Base-by-base conservation (phyloP, 2,329 filamentous ascomycete genomes). In the Aaosphaeria pasadenensis region DNA sequence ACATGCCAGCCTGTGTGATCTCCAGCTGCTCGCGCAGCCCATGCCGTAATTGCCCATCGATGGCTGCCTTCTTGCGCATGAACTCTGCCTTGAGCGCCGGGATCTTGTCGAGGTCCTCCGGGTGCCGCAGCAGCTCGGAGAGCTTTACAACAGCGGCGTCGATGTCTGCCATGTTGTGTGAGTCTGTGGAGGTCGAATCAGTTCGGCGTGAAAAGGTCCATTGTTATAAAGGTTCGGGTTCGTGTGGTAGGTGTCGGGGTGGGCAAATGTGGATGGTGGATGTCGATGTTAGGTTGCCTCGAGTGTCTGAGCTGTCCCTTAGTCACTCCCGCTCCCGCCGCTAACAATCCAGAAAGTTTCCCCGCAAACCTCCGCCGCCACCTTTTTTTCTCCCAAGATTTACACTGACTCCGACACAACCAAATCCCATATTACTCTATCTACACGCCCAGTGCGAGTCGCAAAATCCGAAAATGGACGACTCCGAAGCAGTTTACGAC, bases 31-130 rank as follows among this genome's bases (percentile, higher is more conserved):
- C 91, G 60, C 89, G 86, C 56, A 97, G 81, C 35, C 90, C 91
- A 70, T 85, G 85, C 56, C 91, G 89, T 47, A 99, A 85, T 75
- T 96, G 91, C 44, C 86, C 85, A 74, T 99, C 94, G 51, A 99
- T 84, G 48, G 88, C 89, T 30, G 83, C 83, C 76, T 99, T 99
- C 77, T 96, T 97, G 66, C 94, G 89, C 58, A 84, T 83, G 74
- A 97, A 96, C 71, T 99, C 94, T 57, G 88, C 82, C 75, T 95
- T 96, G 66, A 99, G 80, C 42, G 85, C 85, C 45, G 86, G 78
- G 64, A 99, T 92, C 79, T 96, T 97, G 77, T 99, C 94, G 58
- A 99, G 85, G 74, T 99, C 94, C 69, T 99, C 94, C 3, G 94
- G 90, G 67, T 96, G 91, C 64, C 91, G 89, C 58, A 99, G 85